A percentile compares a stretch with the other conserved stretches of the same genome.
Evolutionary conservation across 192 early-diverging fungal genomes (phyloP).

Genomic region (Diversispora eburnea): DNA sequence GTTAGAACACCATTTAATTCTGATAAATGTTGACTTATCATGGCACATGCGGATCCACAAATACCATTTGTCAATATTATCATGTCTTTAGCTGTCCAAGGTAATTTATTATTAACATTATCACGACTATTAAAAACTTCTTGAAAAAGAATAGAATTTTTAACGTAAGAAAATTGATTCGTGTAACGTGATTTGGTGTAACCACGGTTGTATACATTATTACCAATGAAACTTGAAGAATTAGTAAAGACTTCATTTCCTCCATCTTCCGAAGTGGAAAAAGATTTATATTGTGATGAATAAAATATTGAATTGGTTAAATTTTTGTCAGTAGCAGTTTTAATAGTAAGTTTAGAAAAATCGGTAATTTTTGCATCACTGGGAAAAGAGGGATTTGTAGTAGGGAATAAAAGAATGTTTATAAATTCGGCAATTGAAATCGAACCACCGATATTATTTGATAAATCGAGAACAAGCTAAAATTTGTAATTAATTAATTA

Average conservation of each 20-base stretch:
- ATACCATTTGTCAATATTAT: slow-evolving; percentile 35
- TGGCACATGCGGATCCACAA: slow-evolving; percentile 39
- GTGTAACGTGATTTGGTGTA: background rate
- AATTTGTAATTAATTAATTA: background rate
- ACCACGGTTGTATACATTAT: background rate
- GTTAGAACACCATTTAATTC: slow-evolving; percentile 35
- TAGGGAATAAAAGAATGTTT: background rate
- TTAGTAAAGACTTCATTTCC: background rate
- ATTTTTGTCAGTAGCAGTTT: background rate
- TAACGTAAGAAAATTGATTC: background rate
- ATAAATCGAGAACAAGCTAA: background rate
- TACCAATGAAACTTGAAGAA: background rate
- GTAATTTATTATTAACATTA: background rate
- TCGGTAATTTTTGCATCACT: background rate
- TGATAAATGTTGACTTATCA: slow-evolving; percentile 32
- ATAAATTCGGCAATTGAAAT: background rate
- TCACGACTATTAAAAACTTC: background rate
- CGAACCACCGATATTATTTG: background rate
- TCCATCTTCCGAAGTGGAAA: background rate
- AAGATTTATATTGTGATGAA: background rate
- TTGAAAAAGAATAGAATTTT: background rate
- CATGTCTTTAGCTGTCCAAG: slow-evolving; percentile 22
- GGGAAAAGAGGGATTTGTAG: background rate
- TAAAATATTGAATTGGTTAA: background rate
- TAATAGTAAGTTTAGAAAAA: background rate